Conservation (phyloP, 2,329 filamentous ascomycete genomes). For the Penicillium capsulatum region DNA sequence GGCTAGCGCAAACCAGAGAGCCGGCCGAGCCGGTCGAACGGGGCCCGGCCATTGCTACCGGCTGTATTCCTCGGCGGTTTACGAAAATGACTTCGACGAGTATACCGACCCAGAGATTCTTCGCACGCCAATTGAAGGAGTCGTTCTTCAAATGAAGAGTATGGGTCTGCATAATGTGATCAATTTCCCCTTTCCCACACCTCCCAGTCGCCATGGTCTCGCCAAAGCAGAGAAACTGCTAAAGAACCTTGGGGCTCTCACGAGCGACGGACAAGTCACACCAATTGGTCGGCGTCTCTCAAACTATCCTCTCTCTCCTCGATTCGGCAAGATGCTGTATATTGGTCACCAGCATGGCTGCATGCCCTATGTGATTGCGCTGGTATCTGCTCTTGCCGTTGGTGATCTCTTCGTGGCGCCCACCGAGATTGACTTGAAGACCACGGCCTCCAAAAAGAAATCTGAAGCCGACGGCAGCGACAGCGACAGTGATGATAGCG, state of each 20-base stretch:
- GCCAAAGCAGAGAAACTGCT: conserved; percentile 81
- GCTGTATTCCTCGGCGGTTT: conserved; percentile 90
- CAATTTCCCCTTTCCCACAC: conserved; percentile 94
- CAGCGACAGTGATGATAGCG: conserved; percentile 37
- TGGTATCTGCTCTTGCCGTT: conserved; percentile 84
- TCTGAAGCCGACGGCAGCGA: conserved; percentile 22
- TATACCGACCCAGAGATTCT: conserved; percentile 86
- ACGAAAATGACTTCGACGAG: conserved; percentile 76
- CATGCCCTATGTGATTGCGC: conserved; percentile 76
- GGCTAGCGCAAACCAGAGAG: conserved; percentile 84
- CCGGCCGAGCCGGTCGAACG: conserved; percentile 90
- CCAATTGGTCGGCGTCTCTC: conserved; percentile 76
- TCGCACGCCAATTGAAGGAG: conserved; percentile 84
- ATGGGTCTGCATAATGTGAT: conserved; percentile 88
- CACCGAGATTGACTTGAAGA: conserved; percentile 64
- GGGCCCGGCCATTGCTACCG: conserved; percentile 94
- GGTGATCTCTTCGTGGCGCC: conserved; percentile 84
- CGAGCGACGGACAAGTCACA: conserved; percentile 68
- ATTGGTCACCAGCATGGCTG: conserved; percentile 80
- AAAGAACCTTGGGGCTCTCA: conserved; percentile 77
- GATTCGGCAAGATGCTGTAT: conserved; percentile 87
- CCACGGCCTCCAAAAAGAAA: conserved; percentile 21
- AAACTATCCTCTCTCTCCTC: conserved; percentile 81
- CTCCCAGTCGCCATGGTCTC: conserved; percentile 71
- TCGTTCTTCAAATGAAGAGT: conserved; percentile 88